These are phyloP conservation scores for Takakia lepidozioides DNA, from an alignment of 225 moss, liverwort and hornwort genomes.

Conservation along the genomic window DNA sequence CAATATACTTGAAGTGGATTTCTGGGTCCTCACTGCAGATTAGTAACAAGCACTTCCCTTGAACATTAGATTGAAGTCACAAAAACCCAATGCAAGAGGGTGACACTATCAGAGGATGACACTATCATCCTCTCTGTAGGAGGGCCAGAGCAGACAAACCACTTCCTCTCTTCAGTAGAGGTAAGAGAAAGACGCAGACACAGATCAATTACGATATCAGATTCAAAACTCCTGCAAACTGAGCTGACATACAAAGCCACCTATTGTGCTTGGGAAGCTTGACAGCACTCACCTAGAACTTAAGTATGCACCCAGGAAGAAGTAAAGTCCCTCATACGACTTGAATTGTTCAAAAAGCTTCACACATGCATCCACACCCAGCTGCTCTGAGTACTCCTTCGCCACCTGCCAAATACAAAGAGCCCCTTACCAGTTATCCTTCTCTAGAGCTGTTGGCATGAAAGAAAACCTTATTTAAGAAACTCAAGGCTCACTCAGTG, in stretches of 20 bases:
- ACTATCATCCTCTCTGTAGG: too few relatives aligned
- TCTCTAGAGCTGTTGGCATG: neutral
- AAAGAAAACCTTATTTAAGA: neutral
- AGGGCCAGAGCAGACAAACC: too few relatives aligned
- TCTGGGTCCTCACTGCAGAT: constrained; percentile 52
- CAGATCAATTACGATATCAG: neutral
- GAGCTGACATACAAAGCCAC: neutral
- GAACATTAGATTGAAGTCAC: too few relatives aligned
- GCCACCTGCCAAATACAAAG: constrained; percentile 30
- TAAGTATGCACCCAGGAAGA: constrained; percentile 5
- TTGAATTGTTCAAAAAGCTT: constrained; percentile 20
- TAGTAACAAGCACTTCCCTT: too few relatives aligned
- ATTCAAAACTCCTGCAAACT: neutral
- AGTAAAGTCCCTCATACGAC: constrained; percentile 25
- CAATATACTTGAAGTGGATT: constrained; percentile 54
- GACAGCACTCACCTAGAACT: too few relatives aligned
- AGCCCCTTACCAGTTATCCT: neutral
- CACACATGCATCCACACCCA: constrained; percentile 24
- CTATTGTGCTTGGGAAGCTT: too few relatives aligned
- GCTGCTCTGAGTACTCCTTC: constrained; percentile 54
- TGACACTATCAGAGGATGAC: too few relatives aligned
- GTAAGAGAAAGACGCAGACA: too few relatives aligned
- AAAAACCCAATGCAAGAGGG: too few relatives aligned
- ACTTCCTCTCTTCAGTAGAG: too few relatives aligned
- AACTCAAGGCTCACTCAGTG: too few relatives aligned